Evolutionary conservation across 1,139 yeast genomes (phyloP).

Genomic region (Hyphopichia wangnamkhiaoensis): DNA sequence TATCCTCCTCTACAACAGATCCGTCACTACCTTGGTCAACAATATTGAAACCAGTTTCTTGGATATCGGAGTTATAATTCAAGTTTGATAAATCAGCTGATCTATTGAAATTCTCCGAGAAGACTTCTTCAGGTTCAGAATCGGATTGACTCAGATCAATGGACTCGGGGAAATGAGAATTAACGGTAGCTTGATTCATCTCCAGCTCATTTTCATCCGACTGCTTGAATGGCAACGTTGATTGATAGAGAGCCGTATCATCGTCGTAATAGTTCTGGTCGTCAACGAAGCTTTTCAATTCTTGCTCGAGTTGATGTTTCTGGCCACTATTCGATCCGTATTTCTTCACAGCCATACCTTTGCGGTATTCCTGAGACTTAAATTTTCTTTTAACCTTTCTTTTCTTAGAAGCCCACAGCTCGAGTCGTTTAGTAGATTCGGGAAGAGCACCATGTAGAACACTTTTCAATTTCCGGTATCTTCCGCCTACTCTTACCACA

Average conservation of each 20-base stretch:
- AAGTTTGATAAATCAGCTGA: background rate
- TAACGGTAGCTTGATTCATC: no score
- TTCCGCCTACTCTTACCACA: slow-evolving; percentile 36
- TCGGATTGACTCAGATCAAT: background rate
- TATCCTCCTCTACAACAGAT: slow-evolving; percentile 20
- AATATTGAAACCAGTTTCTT: background rate
- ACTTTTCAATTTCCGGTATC: slow-evolving; percentile 26
- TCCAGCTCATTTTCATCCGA: background rate
- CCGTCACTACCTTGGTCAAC: slow-evolving; percentile 2
- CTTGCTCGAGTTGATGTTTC: slow-evolving; percentile 2
- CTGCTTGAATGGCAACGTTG: background rate
- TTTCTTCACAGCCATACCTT: slow-evolving; percentile 40
- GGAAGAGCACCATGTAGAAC: slow-evolving; percentile 40
- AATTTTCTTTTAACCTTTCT: slow-evolving; percentile 3
- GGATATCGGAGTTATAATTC: background rate
- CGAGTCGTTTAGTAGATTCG: slow-evolving; percentile 38
- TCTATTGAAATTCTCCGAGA: slow-evolving; percentile 1
- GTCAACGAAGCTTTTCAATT: slow-evolving; percentile 9
- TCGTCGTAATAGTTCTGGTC: slow-evolving; percentile 6
- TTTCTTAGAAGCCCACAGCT: slow-evolving; percentile 21
- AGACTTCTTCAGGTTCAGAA: slow-evolving; percentile 2
- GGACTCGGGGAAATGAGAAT: background rate
- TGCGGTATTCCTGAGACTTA: slow-evolving; percentile 22
- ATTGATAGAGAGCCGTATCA: slow-evolving; percentile 1
- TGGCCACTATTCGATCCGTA: background rate